Evolutionary conservation across 441 rosid species (phyloP).

Genomic region (Sinapis alba): DNA sequence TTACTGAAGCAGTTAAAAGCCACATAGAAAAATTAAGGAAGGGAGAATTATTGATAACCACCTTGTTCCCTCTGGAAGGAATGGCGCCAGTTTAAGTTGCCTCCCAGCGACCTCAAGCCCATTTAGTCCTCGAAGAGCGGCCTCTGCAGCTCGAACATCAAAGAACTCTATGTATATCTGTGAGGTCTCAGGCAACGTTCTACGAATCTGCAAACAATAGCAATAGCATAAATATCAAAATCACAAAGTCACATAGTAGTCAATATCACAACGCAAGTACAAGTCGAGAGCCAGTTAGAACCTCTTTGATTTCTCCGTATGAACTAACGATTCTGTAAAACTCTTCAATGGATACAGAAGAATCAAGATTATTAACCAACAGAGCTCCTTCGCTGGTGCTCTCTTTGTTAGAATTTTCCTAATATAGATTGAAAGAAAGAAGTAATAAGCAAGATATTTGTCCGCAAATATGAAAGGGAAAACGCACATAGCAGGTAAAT

Average conservation of each 20-base stretch:
- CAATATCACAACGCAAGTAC: constrained; percentile 8
- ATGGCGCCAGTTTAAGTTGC: constrained; percentile 53
- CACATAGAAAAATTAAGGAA: constrained; percentile 1
- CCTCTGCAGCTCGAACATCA: constrained; percentile 65
- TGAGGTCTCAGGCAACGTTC: constrained; percentile 42
- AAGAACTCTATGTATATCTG: constrained; percentile 57
- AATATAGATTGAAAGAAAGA: constrained; percentile 21
- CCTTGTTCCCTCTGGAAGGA: constrained; percentile 45
- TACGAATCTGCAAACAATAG: constrained; percentile 46
- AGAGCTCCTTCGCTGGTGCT: constrained; percentile 53
- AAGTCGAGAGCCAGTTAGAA: constrained; percentile 35
- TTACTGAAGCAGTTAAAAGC: constrained; percentile 4
- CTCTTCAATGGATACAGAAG: constrained; percentile 52
- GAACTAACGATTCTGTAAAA: constrained; percentile 48
- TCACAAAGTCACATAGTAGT: not conserved
- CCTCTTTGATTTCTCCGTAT: constrained; percentile 66
- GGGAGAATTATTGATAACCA: constrained; percentile 28
- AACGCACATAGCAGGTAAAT: not conserved
- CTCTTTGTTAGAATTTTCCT: constrained; percentile 52
- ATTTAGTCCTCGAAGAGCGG: constrained; percentile 52
- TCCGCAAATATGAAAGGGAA: not conserved
- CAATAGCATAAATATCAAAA: not conserved
- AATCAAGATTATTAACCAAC: constrained; percentile 53
- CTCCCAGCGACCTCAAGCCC: constrained; percentile 58
- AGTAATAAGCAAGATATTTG: not conserved